Percentiles rank a stretch among this genome's conserved stretches.
These are phyloP conservation scores for Chlorociboria aeruginascens DNA, from an alignment of 495 filamentous ascomycete species.

Conservation along the genomic window DNA sequence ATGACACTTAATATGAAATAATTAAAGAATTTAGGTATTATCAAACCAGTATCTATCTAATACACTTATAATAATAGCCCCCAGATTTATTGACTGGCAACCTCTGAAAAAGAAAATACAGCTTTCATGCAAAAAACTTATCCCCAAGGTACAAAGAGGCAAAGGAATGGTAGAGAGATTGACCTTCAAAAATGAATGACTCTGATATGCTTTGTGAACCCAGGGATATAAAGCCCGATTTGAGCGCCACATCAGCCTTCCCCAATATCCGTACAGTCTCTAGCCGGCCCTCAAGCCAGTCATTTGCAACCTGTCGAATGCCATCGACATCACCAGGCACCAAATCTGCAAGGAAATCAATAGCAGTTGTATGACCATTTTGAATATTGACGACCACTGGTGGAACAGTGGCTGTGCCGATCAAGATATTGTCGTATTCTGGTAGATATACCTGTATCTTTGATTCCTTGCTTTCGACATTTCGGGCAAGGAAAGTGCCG, in stretches of 20 bases:
- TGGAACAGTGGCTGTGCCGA: conserved; percentile 68
- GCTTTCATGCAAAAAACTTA: conserved; percentile 24
- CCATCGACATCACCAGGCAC: conserved; percentile 64
- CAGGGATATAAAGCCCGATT: conserved; percentile 64
- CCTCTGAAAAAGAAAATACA: conserved; percentile 1
- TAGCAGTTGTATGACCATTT: conserved; percentile 59
- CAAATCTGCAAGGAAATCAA: conserved; percentile 71
- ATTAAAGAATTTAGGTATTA: not conserved
- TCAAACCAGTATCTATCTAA: not conserved
- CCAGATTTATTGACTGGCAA: not conserved
- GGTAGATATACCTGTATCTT: conserved; percentile 70
- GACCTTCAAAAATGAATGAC: conserved; percentile 69
- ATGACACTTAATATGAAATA: not conserved
- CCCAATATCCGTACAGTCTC: conserved; percentile 54
- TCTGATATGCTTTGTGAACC: conserved; percentile 62
- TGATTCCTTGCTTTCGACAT: conserved; percentile 57
- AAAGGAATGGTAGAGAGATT: conserved; percentile 47
- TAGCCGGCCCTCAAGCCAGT: conserved; percentile 75
- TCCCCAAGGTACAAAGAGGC: conserved; percentile 37
- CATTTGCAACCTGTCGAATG: conserved; percentile 68
- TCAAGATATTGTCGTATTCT: conserved; percentile 64
- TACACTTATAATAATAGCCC: conserved; percentile 13
- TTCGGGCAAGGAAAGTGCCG: conserved; percentile 68
- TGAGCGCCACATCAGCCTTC: conserved; percentile 54
- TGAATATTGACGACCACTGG: conserved; percentile 59